Base-by-base conservation (phyloP, 768 basidiomycete species). In the Mycena olivaceomarginata region DNA sequence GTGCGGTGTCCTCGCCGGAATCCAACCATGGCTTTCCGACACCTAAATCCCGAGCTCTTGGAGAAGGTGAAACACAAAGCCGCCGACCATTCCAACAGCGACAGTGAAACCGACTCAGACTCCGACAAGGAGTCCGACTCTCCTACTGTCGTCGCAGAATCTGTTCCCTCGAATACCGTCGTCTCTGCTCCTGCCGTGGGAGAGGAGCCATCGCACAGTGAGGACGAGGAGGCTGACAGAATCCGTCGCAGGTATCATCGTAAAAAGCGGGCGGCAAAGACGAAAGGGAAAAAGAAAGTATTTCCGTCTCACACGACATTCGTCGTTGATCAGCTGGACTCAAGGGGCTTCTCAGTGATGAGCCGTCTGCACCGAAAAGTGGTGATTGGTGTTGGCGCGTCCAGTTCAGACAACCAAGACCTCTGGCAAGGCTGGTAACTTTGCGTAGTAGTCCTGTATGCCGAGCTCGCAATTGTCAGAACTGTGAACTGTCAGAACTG, bases 171-270 rank as follows among this genome's bases (percentile, higher is more conserved):
- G 59, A 60, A 60, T 60, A 39, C 59, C n/a, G n/a, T n/a, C n/a
- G 37, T 60, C 59, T 60, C 59, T 37, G 59, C 12, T 60, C 59
- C 59, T 60, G 59, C 20, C 37, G 59, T 39, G 62, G 62, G 39
- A 45, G 43, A 64, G 63, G 41, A 64, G 63, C 63, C 63, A 63
- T 63, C 62, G 40, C 62, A 63, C 39, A 41, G 62, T 63, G 62
- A 63, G 62, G 62, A 63, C 37, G 59, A 62, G 59, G 59, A 62
- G 37, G 59, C 59, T 62, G 59, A 62, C 59, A 62, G 59, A 62
- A 62, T 62, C 59, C 12, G 59, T 62, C 59, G 59, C 59, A 39
- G 59, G 59, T 62, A 62, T 62, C 59, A 39, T 62, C 59, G 59
- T 62, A n/a, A 62, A 62, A 62, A 31, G 31, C 31, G 31, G 31